phyloP scores from a whole-genome alignment of 2,329 filamentous ascomycete species.

The Paracorniculantispora psalliotae region DNA sequence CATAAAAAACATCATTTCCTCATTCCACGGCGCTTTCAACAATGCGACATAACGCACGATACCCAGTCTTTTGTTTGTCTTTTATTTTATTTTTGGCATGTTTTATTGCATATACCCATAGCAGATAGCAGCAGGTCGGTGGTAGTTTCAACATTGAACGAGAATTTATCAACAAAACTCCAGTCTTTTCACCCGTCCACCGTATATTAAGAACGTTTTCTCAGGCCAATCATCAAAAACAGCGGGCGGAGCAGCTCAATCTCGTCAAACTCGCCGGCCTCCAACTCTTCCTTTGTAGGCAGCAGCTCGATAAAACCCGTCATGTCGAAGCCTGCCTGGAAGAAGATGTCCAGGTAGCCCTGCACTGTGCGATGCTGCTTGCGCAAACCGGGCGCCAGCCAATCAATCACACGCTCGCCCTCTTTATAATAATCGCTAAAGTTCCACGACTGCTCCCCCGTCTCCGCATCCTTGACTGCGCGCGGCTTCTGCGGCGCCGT shows the following conservation, averaged over 20 bases:
- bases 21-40: slow-evolving; percentile 7
- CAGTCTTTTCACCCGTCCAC: neutral
- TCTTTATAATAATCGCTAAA: slow-evolving; percentile 38
- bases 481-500: slow-evolving; percentile 34
- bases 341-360: slow-evolving; percentile 34
- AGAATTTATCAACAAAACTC: neutral
- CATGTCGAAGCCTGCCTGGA: slow-evolving; percentile 32
- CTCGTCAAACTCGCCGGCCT: slow-evolving; percentile 26
- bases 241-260: slow-evolving; percentile 28
- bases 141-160: slow-evolving; percentile 5
- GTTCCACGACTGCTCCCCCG: slow-evolving; percentile 34
- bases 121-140: neutral
- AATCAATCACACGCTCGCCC: slow-evolving; percentile 35
- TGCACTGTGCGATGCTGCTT: slow-evolving; percentile 44
- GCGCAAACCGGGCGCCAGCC: slow-evolving; percentile 37
- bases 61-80: neutral
- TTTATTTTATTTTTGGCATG: neutral
- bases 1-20: neutral
- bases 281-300: slow-evolving; percentile 26
- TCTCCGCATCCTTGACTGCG: slow-evolving; percentile 25
- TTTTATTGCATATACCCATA: slow-evolving; percentile 6
- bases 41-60: slow-evolving; percentile 3
- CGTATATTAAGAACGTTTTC: slow-evolving; percentile 5
- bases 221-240: slow-evolving; percentile 29
- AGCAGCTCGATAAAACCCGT: slow-evolving; percentile 36